Evolutionary conservation across 495 filamentous ascomycete species (phyloP).

Genomic region (Extremus antarcticus): DNA sequence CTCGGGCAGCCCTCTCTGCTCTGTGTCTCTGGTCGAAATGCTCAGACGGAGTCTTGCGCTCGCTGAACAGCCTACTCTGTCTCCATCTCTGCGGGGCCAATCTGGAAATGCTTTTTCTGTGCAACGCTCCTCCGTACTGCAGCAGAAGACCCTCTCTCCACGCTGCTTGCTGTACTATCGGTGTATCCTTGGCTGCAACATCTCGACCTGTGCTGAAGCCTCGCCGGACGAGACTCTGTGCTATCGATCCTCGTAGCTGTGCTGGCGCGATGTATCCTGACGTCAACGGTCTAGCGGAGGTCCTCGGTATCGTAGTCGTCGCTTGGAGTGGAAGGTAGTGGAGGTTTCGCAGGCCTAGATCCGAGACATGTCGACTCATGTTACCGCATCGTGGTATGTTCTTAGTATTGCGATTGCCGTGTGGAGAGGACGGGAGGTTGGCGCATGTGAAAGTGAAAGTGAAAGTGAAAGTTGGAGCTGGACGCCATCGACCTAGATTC

Average conservation of each 20-base stretch:
- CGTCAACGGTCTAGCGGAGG: too few species aligned
- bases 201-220: not conserved
- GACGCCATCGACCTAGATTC: too few species aligned
- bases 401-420: not conserved
- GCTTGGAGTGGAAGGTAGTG: not conserved
- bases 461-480: too few species aligned
- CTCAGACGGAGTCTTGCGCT: not conserved
- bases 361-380: constrained; percentile 21
- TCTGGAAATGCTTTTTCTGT: not conserved
- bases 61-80: not conserved
- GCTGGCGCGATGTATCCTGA: not conserved
- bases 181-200: constrained; percentile 10
- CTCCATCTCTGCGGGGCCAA: not conserved
- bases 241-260: not conserved
- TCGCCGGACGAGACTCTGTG: not conserved
- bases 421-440: not conserved
- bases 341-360: constrained; percentile 2
- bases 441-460: not conserved
- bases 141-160: not conserved
- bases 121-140: not conserved
- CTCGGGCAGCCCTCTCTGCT: not conserved
- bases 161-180: not conserved
- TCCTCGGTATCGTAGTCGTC: not conserved
- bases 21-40: not conserved
- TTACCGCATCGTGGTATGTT: constrained; percentile 9